A percentile compares a stretch with the other conserved stretches of the same genome.
phyloP scores from a whole-genome alignment of 768 basidiomycete genomes.

The Gymnopilus dilepis region DNA sequence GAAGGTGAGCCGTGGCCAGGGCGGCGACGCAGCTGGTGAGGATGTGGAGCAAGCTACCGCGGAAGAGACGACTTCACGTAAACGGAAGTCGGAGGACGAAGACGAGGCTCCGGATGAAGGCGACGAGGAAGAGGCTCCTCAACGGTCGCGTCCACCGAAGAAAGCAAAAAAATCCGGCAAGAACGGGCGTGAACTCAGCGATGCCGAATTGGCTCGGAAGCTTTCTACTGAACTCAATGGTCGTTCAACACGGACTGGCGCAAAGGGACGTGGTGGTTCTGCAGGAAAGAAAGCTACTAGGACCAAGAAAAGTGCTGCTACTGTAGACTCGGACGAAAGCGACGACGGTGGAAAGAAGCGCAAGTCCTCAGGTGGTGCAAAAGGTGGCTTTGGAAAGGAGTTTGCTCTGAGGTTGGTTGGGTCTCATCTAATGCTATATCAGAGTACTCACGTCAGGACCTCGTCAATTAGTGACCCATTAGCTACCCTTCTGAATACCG shows the following conservation, averaged over 20 bases:
- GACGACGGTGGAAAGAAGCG: constrained; percentile 45
- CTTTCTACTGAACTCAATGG: constrained; percentile 74
- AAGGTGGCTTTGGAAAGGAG: constrained; percentile 82
- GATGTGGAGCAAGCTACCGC: constrained; percentile 28
- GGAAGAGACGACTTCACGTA: constrained; percentile 36
- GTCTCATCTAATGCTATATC: constrained; percentile 14
- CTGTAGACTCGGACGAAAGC: constrained; percentile 58
- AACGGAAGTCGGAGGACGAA: constrained; percentile 43
- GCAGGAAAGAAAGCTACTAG: constrained; percentile 49
- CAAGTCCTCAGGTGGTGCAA: constrained; percentile 50
- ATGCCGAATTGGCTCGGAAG: constrained; percentile 74
- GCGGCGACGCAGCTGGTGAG: constrained; percentile 35
- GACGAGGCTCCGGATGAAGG: constrained; percentile 37
- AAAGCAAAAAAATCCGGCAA: constrained; percentile 55
- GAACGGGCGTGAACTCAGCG: constrained; percentile 58
- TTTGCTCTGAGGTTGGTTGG: constrained; percentile 67
- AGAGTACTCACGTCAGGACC: constrained; percentile 9
- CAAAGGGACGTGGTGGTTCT: constrained; percentile 39
- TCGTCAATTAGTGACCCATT: constrained; percentile 64
- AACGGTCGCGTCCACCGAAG: constrained; percentile 46
- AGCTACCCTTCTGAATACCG: constrained; percentile 67
- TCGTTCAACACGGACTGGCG: constrained; percentile 54
- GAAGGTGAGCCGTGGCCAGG: constrained; percentile 50
- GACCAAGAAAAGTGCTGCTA: constrained; percentile 59
- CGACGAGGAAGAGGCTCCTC: constrained; percentile 36